Percentiles rank a stretch among this genome's conserved stretches.
phyloP scores from a whole-genome alignment of 148 eudicot genomes.

The Arbutus unedo region DNA sequence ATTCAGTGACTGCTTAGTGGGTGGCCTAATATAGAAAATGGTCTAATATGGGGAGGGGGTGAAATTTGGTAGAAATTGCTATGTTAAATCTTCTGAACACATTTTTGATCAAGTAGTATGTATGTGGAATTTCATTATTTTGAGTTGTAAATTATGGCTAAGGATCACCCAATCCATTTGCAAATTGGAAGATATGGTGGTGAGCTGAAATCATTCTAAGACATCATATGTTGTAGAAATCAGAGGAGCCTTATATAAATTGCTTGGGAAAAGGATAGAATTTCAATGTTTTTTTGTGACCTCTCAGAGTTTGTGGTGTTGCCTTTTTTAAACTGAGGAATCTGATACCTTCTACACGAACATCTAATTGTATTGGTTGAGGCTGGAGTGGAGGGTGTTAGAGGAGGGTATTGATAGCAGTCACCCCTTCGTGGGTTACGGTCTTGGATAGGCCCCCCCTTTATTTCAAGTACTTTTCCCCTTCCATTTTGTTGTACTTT shows the following conservation, averaged over 20 bases:
- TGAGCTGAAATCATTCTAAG: not conserved
- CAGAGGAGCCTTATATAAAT: not conserved
- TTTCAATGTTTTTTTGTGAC: not conserved
- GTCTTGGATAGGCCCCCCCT: no score
- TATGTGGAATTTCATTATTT: not conserved
- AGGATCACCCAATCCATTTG: not conserved
- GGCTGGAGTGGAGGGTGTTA: not conserved
- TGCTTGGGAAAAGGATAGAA: not conserved
- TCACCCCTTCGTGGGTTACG: not conserved
- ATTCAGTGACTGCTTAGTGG: not conserved
- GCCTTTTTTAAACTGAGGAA: not conserved
- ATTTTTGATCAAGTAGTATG: not conserved
- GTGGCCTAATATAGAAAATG: not conserved
- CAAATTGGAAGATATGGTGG: not conserved
- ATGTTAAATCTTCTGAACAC: not conserved
- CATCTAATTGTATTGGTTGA: not conserved
- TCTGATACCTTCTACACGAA: not conserved
- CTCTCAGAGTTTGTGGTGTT: not conserved
- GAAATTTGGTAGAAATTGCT: conserved; percentile 1
- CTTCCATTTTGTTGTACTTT: no score
- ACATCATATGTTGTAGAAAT: not conserved
- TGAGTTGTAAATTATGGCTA: not conserved
- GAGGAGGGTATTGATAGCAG: not conserved
- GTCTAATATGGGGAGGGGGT: not conserved
- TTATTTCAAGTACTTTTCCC: no score